Percentiles rank a stretch among this genome's conserved stretches.
These are phyloP conservation scores for Citrus sp. DNA, from an alignment of 345 rosid genomes.

Conservation along the genomic window DNA sequence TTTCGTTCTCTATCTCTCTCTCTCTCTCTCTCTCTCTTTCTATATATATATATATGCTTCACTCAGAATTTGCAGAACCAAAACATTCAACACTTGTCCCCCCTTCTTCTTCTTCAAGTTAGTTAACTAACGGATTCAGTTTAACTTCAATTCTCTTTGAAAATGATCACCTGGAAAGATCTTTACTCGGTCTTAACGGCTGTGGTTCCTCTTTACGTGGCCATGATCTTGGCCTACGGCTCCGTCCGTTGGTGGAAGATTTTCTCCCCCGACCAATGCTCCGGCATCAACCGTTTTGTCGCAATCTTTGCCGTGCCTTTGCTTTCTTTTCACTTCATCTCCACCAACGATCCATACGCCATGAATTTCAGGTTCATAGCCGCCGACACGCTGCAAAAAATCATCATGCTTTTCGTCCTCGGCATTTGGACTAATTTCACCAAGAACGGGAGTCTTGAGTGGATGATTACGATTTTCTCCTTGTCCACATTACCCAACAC, in stretches of 20 bases:
- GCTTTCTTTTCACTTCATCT: constrained; percentile 93
- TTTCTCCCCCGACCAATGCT: constrained; percentile 91
- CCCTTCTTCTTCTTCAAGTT: constrained; percentile 3
- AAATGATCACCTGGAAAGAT: constrained; percentile 76
- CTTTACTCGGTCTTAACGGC: constrained; percentile 89
- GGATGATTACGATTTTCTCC: constrained; percentile 94
- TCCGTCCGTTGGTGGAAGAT: constrained; percentile 99
- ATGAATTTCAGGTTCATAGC: constrained; percentile 91
- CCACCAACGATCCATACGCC: constrained; percentile 69
- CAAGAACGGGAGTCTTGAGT: constrained; percentile 68
- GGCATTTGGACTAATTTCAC: constrained; percentile 62
- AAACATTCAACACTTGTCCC: background rate
- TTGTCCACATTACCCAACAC: constrained; percentile 91
- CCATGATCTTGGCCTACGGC: constrained; percentile 92
- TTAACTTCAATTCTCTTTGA: background rate
- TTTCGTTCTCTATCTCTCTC: too few species aligned
- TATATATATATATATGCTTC: background rate
- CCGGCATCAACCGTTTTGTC: constrained; percentile 94
- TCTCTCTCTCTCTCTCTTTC: too few species aligned
- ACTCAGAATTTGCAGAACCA: constrained; percentile 4
- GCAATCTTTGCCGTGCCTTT: constrained; percentile 95
- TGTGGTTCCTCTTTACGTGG: constrained; percentile 85
- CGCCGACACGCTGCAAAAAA: constrained; percentile 85
- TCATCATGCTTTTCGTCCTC: constrained; percentile 59
- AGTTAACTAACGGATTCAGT: constrained; percentile 35